Conservation (phyloP, 2,329 filamentous ascomycete species). For the Fulvia fulva region DNA sequence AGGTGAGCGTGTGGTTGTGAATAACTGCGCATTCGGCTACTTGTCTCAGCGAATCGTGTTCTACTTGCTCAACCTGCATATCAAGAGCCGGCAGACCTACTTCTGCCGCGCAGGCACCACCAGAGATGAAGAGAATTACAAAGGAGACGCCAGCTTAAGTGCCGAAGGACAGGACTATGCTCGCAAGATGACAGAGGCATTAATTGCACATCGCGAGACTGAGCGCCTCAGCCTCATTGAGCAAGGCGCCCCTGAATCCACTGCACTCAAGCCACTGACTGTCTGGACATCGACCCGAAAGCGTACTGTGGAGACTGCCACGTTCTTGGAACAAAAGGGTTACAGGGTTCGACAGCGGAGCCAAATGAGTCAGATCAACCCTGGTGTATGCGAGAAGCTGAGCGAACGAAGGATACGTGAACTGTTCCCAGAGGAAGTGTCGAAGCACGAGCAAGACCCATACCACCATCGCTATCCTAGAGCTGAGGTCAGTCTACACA, state of each 20-base stretch:
- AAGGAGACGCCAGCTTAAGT: slow-evolving; percentile 80
- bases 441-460: slow-evolving; percentile 88
- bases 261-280: slow-evolving; percentile 72
- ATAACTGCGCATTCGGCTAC: slow-evolving; percentile 96
- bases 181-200: slow-evolving; percentile 75
- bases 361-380: slow-evolving; percentile 96
- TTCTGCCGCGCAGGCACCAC: slow-evolving; percentile 86
- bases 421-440: slow-evolving; percentile 84
- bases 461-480: slow-evolving; percentile 96
- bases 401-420: slow-evolving; percentile 75
- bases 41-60: slow-evolving; percentile 96
- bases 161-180: slow-evolving; percentile 77
- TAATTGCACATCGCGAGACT: slow-evolving; percentile 77
- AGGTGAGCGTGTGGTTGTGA: slow-evolving; percentile 86
- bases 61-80: slow-evolving; percentile 94
- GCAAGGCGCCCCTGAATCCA: slow-evolving; percentile 59
- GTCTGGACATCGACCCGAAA: slow-evolving; percentile 94
- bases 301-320: slow-evolving; percentile 84
- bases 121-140: slow-evolving; percentile 85
- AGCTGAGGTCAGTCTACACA: slow-evolving; percentile 64
- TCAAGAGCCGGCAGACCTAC: slow-evolving; percentile 90
- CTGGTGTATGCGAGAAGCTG: slow-evolving; percentile 91
- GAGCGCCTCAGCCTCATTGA: slow-evolving; percentile 69
- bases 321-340: slow-evolving; percentile 71
- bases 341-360: slow-evolving; percentile 87